Percentiles rank a stretch among this genome's conserved stretches.
phyloP scores from a whole-genome alignment of 805 yeast species.

The Yamadazyma ubonensis region DNA sequence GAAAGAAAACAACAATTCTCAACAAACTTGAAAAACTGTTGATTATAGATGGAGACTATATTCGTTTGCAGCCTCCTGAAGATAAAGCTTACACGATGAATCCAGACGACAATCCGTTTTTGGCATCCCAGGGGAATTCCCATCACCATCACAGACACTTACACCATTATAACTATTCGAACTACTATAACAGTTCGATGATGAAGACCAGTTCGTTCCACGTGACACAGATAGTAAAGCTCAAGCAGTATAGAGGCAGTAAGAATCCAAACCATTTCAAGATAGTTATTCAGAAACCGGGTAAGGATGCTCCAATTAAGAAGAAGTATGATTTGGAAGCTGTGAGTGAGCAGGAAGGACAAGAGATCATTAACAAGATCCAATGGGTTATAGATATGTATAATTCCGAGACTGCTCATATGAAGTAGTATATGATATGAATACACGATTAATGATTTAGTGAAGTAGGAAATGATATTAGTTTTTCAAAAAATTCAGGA shows the following conservation, averaged over 20 bases:
- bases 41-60: conserved; percentile 91
- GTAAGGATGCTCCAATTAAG: conserved; percentile 36
- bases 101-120: conserved; percentile 32
- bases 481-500: too few relatives aligned
- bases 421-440: conserved; percentile 5
- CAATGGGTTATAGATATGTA: conserved; percentile 57
- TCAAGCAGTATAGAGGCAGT: conserved; percentile 63
- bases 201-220: conserved; percentile 87
- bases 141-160: conserved; percentile 36
- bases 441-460: too few relatives aligned
- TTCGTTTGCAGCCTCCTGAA: conserved; percentile 83
- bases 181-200: conserved; percentile 59
- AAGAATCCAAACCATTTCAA: conserved; percentile 80
- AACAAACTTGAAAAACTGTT: conserved; percentile 78
- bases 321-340: conserved; percentile 91
- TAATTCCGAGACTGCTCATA: conserved; percentile 18
- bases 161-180: conserved; percentile 39
- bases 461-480: too few relatives aligned
- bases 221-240: conserved; percentile 68
- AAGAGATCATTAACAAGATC: conserved; percentile 74
- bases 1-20: conserved; percentile 82
- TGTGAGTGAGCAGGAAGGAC: conserved; percentile 53
- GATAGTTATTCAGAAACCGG: conserved; percentile 54
- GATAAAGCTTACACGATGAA: conserved; percentile 50
- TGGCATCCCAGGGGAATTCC: conserved; percentile 18